Evolutionary conservation across 2,329 filamentous ascomycete species (phyloP), one percentile per base, ranked within the genome.

Genomic region (Pseudonectria foliicola): DNA sequence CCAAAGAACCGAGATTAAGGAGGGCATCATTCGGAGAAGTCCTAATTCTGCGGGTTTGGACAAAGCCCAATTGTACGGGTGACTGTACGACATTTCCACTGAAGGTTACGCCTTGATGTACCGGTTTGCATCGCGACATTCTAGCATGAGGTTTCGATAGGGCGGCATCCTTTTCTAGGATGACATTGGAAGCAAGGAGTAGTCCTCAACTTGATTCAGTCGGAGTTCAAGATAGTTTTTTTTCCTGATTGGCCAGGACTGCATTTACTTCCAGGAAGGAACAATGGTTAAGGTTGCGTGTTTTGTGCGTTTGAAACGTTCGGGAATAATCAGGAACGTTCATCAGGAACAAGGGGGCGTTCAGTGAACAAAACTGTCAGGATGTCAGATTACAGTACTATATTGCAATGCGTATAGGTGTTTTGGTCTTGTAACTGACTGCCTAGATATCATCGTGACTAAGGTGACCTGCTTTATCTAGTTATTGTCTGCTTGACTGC

Each of bases 1-100:
- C 77, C 77, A 2, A 81, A 80, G 63, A 57, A 67, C 43, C 67
- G 76, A 38, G 70, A 59, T 40, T 75, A 60, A n/a, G n/a, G n/a
- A n/a, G n/a, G n/a, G n/a, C n/a, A n/a, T n/a, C n/a, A n/a, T n/a
- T n/a, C n/a, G n/a, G n/a, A n/a, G n/a, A n/a, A n/a, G n/a, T n/a
- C n/a, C n/a, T n/a, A n/a, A n/a, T n/a, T n/a, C n/a, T n/a, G n/a
- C n/a, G n/a, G n/a, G n/a, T n/a, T n/a, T n/a, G n/a, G n/a, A n/a
- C n/a, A n/a, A n/a, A n/a, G n/a, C n/a, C n/a, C n/a, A n/a, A n/a
- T n/a, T n/a, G n/a, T n/a, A n/a, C n/a, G n/a, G n/a, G n/a, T n/a
- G n/a, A n/a, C n/a, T n/a, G n/a, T n/a, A n/a, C n/a, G n/a, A n/a
- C n/a, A n/a, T n/a, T n/a, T n/a, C n/a, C n/a, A n/a, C n/a, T n/a